phyloP scores from a whole-genome alignment of 2,329 filamentous ascomycete species.

The Hortaea sp. region DNA sequence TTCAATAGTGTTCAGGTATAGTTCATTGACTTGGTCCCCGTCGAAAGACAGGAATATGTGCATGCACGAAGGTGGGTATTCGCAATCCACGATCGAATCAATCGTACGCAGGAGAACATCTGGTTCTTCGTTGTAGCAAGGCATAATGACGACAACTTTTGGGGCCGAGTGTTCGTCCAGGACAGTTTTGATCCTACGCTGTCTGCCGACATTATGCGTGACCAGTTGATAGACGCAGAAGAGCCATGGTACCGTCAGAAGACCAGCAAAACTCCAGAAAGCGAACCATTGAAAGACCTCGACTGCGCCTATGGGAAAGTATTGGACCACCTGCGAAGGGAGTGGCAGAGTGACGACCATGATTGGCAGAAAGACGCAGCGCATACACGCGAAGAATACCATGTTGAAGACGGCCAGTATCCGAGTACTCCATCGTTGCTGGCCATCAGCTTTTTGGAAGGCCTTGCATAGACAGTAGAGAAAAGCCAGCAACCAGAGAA shows the following conservation, averaged over 20 bases:
- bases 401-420: slow-evolving; percentile 68
- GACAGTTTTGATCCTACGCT: slow-evolving; percentile 70
- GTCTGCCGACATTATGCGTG: slow-evolving; percentile 73
- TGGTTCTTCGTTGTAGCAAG: slow-evolving; percentile 86
- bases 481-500: slow-evolving; percentile 90
- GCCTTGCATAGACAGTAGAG: slow-evolving; percentile 84
- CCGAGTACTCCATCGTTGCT: slow-evolving; percentile 62
- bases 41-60: slow-evolving; percentile 96
- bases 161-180: slow-evolving; percentile 79
- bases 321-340: slow-evolving; percentile 57
- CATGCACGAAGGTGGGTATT: slow-evolving; percentile 84
- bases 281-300: slow-evolving; percentile 81
- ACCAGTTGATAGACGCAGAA: slow-evolving; percentile 89
- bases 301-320: slow-evolving; percentile 63
- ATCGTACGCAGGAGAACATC: slow-evolving; percentile 75
- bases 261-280: slow-evolving; percentile 81
- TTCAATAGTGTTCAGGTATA: slow-evolving; percentile 78
- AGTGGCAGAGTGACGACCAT: slow-evolving; percentile 90
- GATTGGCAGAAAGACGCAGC: slow-evolving; percentile 84
- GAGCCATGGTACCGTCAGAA: slow-evolving; percentile 82
- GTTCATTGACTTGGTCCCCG: slow-evolving; percentile 76
- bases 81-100: slow-evolving; percentile 85
- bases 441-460: slow-evolving; percentile 59
- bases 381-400: slow-evolving; percentile 60
- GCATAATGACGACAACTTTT: slow-evolving; percentile 94